Percentiles rank a stretch among this genome's conserved stretches.
Evolutionary conservation across 306 rosid species (phyloP).

Genomic region (Prunus kanzakura): DNA sequence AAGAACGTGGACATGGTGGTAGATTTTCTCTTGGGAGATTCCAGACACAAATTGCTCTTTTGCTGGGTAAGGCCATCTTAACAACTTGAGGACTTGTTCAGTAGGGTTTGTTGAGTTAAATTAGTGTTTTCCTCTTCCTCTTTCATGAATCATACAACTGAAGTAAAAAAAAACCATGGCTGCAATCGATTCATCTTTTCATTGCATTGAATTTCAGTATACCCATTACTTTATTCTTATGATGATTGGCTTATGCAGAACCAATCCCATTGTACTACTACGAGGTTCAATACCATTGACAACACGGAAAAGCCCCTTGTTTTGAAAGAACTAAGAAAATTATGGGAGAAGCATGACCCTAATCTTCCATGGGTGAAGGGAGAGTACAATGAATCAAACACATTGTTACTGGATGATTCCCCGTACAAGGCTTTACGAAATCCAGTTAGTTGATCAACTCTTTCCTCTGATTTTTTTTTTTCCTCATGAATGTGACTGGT

Average conservation of each 20-base stretch:
- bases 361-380: conserved; percentile 75
- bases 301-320: conserved; percentile 55
- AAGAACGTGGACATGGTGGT: conserved; percentile 46
- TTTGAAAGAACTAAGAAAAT: conserved; percentile 71
- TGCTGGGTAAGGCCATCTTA: conserved; percentile 66
- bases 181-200: not conserved
- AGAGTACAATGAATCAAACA: conserved; percentile 72
- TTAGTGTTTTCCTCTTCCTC: not conserved
- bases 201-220: not conserved
- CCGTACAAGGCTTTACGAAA: conserved; percentile 81
- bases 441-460: conserved; percentile 57
- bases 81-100: not conserved
- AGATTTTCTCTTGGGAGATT: conserved; percentile 49
- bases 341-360: conserved; percentile 70
- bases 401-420: conserved; percentile 84
- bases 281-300: conserved; percentile 54
- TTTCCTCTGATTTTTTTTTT: conserved; percentile 8
- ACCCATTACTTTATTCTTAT: not conserved
- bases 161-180: not conserved
- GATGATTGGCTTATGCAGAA: conserved; percentile 38
- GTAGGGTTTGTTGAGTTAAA: not conserved
- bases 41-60: conserved; percentile 58
- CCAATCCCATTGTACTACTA: conserved; percentile 63
- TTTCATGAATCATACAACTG: not conserved
- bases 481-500: conserved; percentile 3